Evolutionary conservation across 2,329 filamentous ascomycete species (phyloP).

Genomic region (Neoscytalidium dimidiatum): DNA sequence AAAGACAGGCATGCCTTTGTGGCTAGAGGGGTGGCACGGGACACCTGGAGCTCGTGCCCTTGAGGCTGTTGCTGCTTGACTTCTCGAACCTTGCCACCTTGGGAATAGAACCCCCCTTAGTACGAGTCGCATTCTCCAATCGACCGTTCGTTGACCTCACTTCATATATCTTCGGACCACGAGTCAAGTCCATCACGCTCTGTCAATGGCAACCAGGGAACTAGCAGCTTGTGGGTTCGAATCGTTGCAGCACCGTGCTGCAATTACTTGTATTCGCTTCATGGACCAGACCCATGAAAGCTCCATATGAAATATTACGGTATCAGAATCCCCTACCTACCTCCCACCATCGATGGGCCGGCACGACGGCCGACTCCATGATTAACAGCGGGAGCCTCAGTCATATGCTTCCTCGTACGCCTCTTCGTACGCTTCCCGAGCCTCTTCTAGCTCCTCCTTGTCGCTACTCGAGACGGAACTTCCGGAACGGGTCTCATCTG

Average conservation of each 20-base stretch:
- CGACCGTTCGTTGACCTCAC: not conserved
- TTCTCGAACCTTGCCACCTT: conserved; percentile 9
- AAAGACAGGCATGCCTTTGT: conserved; percentile 1
- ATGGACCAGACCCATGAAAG: not conserved
- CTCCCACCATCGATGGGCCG: not conserved
- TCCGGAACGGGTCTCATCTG: conserved; percentile 9
- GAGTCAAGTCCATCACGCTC: too few species aligned
- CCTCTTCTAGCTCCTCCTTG: conserved; percentile 11
- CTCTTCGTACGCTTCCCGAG: conserved; percentile 8
- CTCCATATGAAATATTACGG: not conserved
- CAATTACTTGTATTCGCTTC: not conserved
- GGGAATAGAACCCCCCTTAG: not conserved
- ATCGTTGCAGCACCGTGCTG: not conserved
- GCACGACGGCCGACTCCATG: not conserved
- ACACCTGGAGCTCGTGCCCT: not conserved
- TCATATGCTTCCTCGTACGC: conserved; percentile 15
- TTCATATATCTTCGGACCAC: too few species aligned
- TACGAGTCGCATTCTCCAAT: not conserved
- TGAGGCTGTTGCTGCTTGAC: not conserved
- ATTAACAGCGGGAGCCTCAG: not conserved
- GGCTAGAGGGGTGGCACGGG: not conserved
- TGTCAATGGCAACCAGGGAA: not conserved
- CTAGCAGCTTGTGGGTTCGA: too few species aligned
- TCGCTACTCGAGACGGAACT: conserved; percentile 5
- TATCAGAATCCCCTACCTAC: conserved; percentile 11